Base-by-base conservation (phyloP, 2,329 filamentous ascomycete species). In the Cladophialophora bantiana region DNA sequence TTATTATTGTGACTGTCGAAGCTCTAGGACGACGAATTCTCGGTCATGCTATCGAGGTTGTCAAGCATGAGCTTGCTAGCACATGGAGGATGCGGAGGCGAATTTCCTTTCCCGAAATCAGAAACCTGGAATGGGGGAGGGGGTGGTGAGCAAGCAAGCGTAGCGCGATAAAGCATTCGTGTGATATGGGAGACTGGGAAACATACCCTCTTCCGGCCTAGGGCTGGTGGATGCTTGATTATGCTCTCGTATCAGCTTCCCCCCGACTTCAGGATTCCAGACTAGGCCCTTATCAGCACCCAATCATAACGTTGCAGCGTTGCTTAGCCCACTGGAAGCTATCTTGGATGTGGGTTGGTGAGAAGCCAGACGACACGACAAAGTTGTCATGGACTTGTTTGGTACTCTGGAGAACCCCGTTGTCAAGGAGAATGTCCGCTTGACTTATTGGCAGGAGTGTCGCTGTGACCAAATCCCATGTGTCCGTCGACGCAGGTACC, bases 401-500 rank as follows among this genome's bases (percentile, higher is more conserved):
- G 4, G 50, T 5, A 53, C 13, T 53, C 26, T 54, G 52, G 32
- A 35, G 32, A 54, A 54, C 26, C 52, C 52, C 32, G 32, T 32
- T 15, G 52, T 10, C 12, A 36, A 35, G 53, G 34, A 20, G 15
- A 36, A 3, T 15, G 31, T 55, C 31, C 31, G 34, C 26, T 31
- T 13, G 42, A 40, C 42, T 32, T 26, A 59, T 59, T 59, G 57
- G 57, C 42, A n/a, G 42, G 15, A 36, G 56, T 36, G 32, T 35
- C 13, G 6, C 12, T 15, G 38, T 59, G 38, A 50, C 45, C 45
- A 67, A 64, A 45, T 61, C 34, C 63, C 63, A 58, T 64, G 60
- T 66, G 66, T 63, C 45, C 59, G 7, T 36, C 18, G 26, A 64
- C 52, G 67, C 67, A 68, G 67, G 67, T 68, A 68, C 67, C 59